Conservation (phyloP, 2,329 filamentous ascomycete genomes). For the Talaromyces sp. region DNA sequence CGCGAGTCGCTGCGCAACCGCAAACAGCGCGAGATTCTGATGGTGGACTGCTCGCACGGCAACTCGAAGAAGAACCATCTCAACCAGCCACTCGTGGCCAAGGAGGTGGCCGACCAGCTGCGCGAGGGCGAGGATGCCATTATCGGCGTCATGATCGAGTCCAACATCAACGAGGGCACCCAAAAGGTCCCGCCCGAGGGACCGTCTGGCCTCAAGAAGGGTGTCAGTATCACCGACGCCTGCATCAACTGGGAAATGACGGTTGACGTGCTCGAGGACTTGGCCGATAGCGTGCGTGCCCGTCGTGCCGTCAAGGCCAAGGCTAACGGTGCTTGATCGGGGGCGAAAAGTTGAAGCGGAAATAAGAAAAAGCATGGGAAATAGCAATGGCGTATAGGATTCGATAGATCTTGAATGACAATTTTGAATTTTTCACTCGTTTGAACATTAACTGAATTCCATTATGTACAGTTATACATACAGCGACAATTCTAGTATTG, state of each 20-base stretch:
- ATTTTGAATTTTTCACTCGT: background rate
- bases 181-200: conserved; percentile 85
- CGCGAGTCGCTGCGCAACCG: conserved; percentile 76
- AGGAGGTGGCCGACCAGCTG: conserved; percentile 75
- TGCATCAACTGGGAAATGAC: conserved; percentile 93
- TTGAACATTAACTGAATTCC: background rate
- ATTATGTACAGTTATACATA: conserved; percentile 15
- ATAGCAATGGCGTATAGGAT: conserved; percentile 9
- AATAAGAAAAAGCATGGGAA: conserved; percentile 6
- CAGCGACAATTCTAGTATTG: conserved; percentile 23
- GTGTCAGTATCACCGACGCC: conserved; percentile 91
- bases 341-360: background rate
- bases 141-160: conserved; percentile 98
- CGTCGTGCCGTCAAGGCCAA: conserved; percentile 52
- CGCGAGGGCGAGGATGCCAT: conserved; percentile 81
- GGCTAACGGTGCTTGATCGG: background rate
- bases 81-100: conserved; percentile 92
- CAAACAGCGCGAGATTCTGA: conserved; percentile 80
- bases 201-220: conserved; percentile 70
- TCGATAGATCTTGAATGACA: conserved; percentile 12
- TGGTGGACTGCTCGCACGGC: conserved; percentile 98
- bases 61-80: conserved; percentile 97
- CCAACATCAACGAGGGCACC: conserved; percentile 87
- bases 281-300: conserved; percentile 75
- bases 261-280: conserved; percentile 71